Percentiles rank a stretch among this genome's conserved stretches.
phyloP scores from a whole-genome alignment of 2,329 filamentous ascomycete species.

The Monilinia fructigena region DNA sequence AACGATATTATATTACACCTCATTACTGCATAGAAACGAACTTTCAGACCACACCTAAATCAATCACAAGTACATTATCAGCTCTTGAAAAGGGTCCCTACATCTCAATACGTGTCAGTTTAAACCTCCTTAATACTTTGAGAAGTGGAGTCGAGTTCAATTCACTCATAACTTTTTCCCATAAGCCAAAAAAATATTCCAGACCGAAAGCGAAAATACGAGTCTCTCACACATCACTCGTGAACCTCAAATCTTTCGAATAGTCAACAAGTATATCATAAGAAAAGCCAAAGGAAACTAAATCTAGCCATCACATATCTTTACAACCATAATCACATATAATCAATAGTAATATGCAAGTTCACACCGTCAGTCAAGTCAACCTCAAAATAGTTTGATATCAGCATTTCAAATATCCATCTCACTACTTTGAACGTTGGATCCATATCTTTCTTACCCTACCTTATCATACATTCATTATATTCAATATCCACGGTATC shows the following conservation, averaged over 20 bases:
- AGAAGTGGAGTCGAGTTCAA: conserved; percentile 2
- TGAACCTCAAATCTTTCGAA: conserved; percentile 6
- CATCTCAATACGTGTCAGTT: background rate
- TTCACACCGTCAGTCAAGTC: background rate
- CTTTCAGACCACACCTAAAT: background rate
- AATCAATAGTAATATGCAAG: background rate
- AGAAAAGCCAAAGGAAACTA: background rate
- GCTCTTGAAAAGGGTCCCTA: background rate
- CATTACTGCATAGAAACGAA: background rate
- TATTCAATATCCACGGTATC: conserved; percentile 2
- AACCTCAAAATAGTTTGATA: background rate
- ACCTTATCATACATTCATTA: background rate
- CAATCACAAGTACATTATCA: background rate
- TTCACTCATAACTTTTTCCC: background rate
- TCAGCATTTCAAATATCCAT: background rate
- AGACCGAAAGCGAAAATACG: background rate
- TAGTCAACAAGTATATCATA: background rate
- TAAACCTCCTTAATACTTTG: background rate
- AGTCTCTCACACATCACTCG: background rate
- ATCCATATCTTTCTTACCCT: background rate
- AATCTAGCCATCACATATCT: background rate
- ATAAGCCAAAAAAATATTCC: background rate
- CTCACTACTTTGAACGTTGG: background rate
- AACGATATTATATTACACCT: conserved; percentile 12
- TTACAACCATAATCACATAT: background rate